Evolutionary conservation across 208 protist genomes (phyloP).

Genomic region (Leishmania turanica): DNA sequence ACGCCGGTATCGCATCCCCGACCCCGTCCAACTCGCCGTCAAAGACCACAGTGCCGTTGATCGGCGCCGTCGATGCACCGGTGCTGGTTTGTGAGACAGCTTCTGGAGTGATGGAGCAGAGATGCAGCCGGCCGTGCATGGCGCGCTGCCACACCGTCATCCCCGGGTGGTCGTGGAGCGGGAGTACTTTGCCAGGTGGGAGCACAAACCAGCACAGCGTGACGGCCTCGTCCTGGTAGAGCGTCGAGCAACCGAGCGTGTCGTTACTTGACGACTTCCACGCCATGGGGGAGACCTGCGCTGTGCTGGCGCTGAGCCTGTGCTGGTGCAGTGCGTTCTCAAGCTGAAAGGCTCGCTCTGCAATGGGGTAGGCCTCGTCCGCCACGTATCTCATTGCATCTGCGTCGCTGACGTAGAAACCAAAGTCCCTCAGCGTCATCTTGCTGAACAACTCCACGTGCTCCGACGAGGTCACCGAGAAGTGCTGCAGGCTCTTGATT

Average conservation of each 20-base stretch:
- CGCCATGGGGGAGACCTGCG: constrained; percentile 12
- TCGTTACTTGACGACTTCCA: constrained; percentile 37
- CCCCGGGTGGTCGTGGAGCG: constrained; percentile 76
- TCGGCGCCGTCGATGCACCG: neutral
- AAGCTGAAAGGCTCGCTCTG: constrained; percentile 37
- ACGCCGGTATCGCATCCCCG: neutral
- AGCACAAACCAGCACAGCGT: constrained; percentile 80
- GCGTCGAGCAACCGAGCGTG: constrained; percentile 57
- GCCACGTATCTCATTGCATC: constrained; percentile 28
- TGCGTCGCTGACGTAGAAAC: constrained; percentile 48
- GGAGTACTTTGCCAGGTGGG: constrained; percentile 48
- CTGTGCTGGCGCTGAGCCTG: neutral
- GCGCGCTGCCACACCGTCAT: constrained; percentile 78
- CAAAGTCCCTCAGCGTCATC: constrained; percentile 43
- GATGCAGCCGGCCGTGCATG: constrained; percentile 52
- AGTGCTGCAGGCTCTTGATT: constrained; percentile 25
- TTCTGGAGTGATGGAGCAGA: constrained; percentile 40
- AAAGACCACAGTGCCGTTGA: constrained; percentile 17
- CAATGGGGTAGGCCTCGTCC: constrained; percentile 35
- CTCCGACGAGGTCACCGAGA: constrained; percentile 21
- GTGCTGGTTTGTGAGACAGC: neutral
- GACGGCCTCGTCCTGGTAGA: constrained; percentile 49
- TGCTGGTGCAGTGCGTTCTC: constrained; percentile 43
- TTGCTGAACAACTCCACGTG: constrained; percentile 29
- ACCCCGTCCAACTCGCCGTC: constrained; percentile 25